Evolutionary conservation across 2,329 filamentous ascomycete species (phyloP).

Genomic region (Aspergillus quadrilineatus): DNA sequence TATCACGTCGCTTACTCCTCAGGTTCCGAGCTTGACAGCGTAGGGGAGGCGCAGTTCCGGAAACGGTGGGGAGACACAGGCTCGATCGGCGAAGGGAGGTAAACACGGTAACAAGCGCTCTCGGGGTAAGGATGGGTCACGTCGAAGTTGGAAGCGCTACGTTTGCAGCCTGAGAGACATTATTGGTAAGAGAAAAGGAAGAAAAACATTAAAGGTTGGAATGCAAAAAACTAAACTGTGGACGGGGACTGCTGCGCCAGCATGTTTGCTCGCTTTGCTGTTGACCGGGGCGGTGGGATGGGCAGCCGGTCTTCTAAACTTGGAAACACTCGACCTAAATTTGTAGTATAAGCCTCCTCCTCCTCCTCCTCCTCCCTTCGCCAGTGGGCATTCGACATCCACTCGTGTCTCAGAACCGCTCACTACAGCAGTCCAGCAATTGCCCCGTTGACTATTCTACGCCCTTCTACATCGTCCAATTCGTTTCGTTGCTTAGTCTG

Average conservation of each 20-base stretch:
- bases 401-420: conserved; percentile 1
- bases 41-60: conserved; percentile 24
- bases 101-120: conserved; percentile 16
- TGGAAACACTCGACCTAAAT: conserved; percentile 17
- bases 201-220: conserved; percentile 16
- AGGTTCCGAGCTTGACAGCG: conserved; percentile 14
- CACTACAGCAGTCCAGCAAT: background rate
- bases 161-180: conserved; percentile 2
- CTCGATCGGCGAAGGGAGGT: conserved; percentile 11
- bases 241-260: conserved; percentile 15
- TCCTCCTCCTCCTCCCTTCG: background rate
- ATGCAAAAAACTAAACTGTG: conserved; percentile 11
- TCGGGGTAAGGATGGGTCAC: conserved; percentile 4
- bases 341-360: conserved; percentile 4
- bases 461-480: background rate
- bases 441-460: background rate
- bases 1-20: conserved; percentile 15
- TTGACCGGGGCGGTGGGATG: conserved; percentile 10
- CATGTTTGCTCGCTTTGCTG: conserved; percentile 24
- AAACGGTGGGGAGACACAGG: conserved; percentile 19
- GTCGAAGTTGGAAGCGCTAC: conserved; percentile 13
- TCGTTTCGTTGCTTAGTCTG: background rate
- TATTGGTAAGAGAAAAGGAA: conserved; percentile 9
- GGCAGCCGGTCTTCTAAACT: conserved; percentile 20
- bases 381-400: background rate